Base-by-base conservation (phyloP, 257 asterid genomes). In the Solanum chaucha region DNA sequence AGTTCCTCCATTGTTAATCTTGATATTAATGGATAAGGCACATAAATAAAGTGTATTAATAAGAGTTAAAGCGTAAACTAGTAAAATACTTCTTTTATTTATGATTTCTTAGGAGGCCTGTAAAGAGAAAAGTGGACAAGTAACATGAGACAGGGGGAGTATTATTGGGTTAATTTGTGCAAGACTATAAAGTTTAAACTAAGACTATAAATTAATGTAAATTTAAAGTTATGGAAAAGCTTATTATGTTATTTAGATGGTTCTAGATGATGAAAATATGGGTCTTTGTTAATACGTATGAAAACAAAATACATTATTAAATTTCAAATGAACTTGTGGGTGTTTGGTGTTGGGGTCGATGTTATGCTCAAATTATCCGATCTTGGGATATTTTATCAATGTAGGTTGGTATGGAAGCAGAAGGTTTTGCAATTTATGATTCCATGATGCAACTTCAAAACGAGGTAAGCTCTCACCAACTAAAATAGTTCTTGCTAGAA, bases 381-480 rank as follows among this genome's bases (percentile, higher is more conserved):
- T 9, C 28, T 28, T 46, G 67, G 68, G 19, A 46, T 80, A 46
- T 80, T 78, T 86, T 64, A 86, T 86, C 72, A 32, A 72, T 84
- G 86, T 86, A 97, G 98, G 98, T 97, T 91, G 98, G 94, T 73
- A 90, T 94, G 98, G 98, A 97, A 89, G 82, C 92, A 0, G 98
- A 97, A 87, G 99, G 99, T 82, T 97, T 97, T 89, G 99, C 98
- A 70, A 97, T 97, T 83, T 97, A 97, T 92, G 98, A 97, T 91
- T 92, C 96, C 34, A 86, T 97, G 99, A 97, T 93, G 98, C 96
- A 91, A 85, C 46, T 97, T 90, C 93, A 94, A 92, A 97, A 94
- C 83, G 95, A 97, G 98, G 99, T 97, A 81, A 86, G 92, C 35
- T 88, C 38, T 74, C 65, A 58, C 88, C 34, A 72, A 86, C 51